A percentile compares a stretch with the other conserved stretches of the same genome.
phyloP scores from a whole-genome alignment of 345 rosid genomes.

The Atalantia buxifolia region DNA sequence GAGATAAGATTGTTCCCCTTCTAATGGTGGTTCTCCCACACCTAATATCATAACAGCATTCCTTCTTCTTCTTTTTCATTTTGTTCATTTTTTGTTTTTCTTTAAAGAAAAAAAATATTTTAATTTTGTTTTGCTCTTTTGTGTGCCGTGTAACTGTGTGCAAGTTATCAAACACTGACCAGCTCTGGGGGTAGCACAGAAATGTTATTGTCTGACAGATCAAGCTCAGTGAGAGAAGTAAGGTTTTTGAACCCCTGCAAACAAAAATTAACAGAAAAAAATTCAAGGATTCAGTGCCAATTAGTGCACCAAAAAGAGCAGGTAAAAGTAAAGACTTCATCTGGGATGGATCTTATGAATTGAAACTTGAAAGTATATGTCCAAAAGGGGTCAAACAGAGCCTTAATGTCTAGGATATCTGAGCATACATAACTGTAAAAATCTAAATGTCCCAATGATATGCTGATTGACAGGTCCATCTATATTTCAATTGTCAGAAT shows the following conservation, averaged over 20 bases:
- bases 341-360: neutral
- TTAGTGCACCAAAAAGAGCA: neutral
- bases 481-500: neutral
- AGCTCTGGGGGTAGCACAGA: slow-evolving; percentile 74
- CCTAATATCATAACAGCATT: neutral
- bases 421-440: neutral
- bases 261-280: neutral
- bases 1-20: neutral
- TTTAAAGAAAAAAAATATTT: too few species aligned
- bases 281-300: neutral
- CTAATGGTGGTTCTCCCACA: neutral
- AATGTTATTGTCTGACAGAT: slow-evolving; percentile 82
- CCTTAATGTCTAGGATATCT: neutral
- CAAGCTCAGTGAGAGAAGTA: slow-evolving; percentile 67
- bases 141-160: neutral
- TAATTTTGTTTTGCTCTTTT: neutral
- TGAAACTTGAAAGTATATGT: neutral
- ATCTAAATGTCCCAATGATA: neutral
- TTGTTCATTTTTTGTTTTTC: too few species aligned
- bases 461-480: neutral
- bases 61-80: neutral
- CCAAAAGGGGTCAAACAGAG: neutral
- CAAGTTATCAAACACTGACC: slow-evolving; percentile 31
- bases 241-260: slow-evolving; percentile 68
- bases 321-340: neutral